Base-by-base conservation (phyloP, 1,284 basidiomycete species). In the Hemileia vastatrix region DNA sequence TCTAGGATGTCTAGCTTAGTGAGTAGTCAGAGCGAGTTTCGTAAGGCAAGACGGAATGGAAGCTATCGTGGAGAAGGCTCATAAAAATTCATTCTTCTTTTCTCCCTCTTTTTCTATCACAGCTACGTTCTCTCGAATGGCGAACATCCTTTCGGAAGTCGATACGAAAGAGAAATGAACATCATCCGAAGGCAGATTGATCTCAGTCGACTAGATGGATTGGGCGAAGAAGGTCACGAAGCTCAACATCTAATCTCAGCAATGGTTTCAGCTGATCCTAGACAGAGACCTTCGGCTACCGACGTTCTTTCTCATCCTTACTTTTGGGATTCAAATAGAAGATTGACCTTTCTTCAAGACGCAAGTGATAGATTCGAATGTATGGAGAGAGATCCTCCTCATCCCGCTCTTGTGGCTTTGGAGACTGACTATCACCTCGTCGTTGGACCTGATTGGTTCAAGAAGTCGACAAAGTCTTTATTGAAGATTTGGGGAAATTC, bases 281-380 rank as follows among this genome's bases (percentile, higher is more conserved):
- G n/a, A n/a, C 24, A 67, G 58, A 92, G 94, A 68, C 94, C 92
- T 0, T 86, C 90, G 66, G 95, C 93, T 2, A 83, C 83, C 6
- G 84, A 84, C 31, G 89, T 88, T 73, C 80, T 96, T n/a, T 80
- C 87, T 23, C 93, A 98, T 77, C 94, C 94, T 0, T 94, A 90
- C 80, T 98, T 97, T 80, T 98, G 94, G 94, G 85, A 88, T 64
- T 79, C 92, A 0, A 84, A 82, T 11, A 85, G 88, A 67, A 83
- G 93, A 32, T 79, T 98, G 2, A 84, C 83, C 53, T 98, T 98
- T 82, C 79, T 98, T 13, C 93, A 95, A 77, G 94, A 98, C 67
- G 90, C 91, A 0, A 95, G 91, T 0, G 94, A 98, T 76, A 84
- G 92, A 1, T 96, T 97, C 76, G 94, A 98, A 77, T 92, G 92